Evolutionary conservation across 352 stramenopile genomes (phyloP), one percentile per base, ranked within the genome.

Genomic region (Pythium oligandrum): DNA sequence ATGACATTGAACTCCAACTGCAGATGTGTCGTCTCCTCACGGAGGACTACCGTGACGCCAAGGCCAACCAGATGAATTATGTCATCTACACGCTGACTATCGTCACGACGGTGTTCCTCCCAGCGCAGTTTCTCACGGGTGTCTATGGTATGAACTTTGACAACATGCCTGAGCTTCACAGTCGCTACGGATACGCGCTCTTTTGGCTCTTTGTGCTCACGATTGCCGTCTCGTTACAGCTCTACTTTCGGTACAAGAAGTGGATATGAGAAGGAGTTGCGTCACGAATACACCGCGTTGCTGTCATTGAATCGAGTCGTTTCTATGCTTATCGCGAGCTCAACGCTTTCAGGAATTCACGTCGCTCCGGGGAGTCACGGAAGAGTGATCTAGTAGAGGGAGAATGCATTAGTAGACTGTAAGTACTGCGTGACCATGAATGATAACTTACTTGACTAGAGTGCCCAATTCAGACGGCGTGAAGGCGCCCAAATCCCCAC

Each of bases 121-220:
- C 86, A 0, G 80, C 80, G 33, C 86, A 96, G 61, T 96, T 96
- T 55, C 66, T 96, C 46, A 95, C 86, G 49, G 84, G 86, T 33
- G 79, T 96, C 44, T 95, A 92, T 52, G 85, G 87, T 47, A 95
- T 95, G 87, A 95, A 95, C 72, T 95, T 96, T 67, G 79, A 88
- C 48, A 81, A 92, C 49, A 95, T 95, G 83, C 82, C 82, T 1
- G 84, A 96, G 66, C 77, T 95, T 5, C 75, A 93, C 55, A 69
- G 82, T 30, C 70, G 73, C 10, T 93, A 88, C 48, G 85, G 83
- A 26, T 96, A 95, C 58, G 64, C 64, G 2, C 71, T 93, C 40
- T 96, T 95, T 43, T 95, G 83, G 86, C 54, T 87, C 35, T 68
- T 89, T 9, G 75, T 89, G 6, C 68, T 92, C 12, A 57, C 68